Conservation (phyloP, 495 filamentous ascomycete genomes). For the Podospora appendiculata region DNA sequence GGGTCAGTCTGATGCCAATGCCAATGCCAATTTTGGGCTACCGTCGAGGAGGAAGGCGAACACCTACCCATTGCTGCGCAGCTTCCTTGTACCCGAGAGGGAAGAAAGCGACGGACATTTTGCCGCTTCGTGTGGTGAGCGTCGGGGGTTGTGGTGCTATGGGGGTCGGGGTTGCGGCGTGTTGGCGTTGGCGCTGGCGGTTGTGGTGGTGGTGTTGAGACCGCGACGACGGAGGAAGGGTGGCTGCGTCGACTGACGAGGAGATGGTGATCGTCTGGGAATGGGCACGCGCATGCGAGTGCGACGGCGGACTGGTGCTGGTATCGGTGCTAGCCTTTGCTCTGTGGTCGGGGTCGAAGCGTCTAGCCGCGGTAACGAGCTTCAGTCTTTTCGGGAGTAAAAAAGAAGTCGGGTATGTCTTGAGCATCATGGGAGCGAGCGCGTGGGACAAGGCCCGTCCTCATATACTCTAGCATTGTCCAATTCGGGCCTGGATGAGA, state of each 20-base stretch:
- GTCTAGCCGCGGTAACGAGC: conserved; percentile 3
- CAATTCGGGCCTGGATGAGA: neutral
- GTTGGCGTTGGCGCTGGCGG: neutral
- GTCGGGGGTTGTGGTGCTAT: neutral
- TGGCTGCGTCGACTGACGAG: conserved; percentile 25
- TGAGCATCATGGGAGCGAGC: conserved; percentile 18
- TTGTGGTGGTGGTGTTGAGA: conserved; percentile 41
- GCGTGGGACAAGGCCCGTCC: conserved; percentile 14
- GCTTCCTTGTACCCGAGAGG: conserved; percentile 88
- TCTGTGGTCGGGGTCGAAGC: conserved; percentile 6
- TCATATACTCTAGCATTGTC: conserved; percentile 3
- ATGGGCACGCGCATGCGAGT: too few species aligned
- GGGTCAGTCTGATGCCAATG: neutral
- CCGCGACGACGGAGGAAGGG: conserved; percentile 15
- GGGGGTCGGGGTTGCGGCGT: neutral
- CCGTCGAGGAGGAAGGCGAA: conserved; percentile 1
- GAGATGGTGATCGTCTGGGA: neutral
- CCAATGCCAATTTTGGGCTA: neutral
- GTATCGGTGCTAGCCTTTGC: neutral
- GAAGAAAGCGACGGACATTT: conserved; percentile 42
- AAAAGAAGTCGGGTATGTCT: conserved; percentile 13
- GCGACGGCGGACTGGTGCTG: neutral
- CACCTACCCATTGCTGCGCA: conserved; percentile 81
- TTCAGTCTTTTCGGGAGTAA: conserved; percentile 19
- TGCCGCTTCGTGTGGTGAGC: neutral